Base-by-base conservation (phyloP, 2,329 filamentous ascomycete genomes). In the Fusarium sp. region DNA sequence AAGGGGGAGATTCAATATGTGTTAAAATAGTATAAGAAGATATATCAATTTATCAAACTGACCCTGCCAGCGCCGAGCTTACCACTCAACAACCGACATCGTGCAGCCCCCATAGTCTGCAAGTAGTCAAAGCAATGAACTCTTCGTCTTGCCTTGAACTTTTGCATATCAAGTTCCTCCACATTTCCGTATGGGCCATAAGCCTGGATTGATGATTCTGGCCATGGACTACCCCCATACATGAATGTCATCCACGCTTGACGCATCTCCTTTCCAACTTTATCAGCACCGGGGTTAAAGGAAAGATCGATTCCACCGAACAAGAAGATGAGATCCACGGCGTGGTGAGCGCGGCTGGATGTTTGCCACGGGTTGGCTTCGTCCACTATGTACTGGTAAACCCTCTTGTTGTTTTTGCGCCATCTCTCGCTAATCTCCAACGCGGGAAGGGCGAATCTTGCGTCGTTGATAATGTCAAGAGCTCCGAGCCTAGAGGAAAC, bases 281-380 rank as follows among this genome's bases (percentile, higher is more conserved):
- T 64, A 4, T 81, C 72, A 4, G 85, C 84, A 2, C 78, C 74
- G 1, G 77, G 79, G 2, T 82, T 81, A 25, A 82, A 82, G 0
- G 78, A 78, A 0, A 85, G 64, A 62, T 85, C 83, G 5, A 85
- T 72, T 0, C 82, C 82, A 0, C 81, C 84, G 30, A 87, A 88
- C 0, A 87, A 73, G 10, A 86, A 82, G 2, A 87, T 66, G 5
- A 88, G 75, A 70, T 88, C 86, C 3, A 88, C 83, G 0, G 84
- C 86, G 67, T 88, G 86, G 43, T 88, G 86, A 3, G 85, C 80
- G 0, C 86, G 80, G 10, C 82, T 84, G 0, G 85, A 87, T 0
- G 81, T 63, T 59, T 87, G 86, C 84, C 84, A 87, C 6, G 86
- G 86, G 39, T 88, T 88, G 0, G 79, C 57, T 63, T 88, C 83